Conservation (phyloP, 2,329 filamentous ascomycete genomes). For the Alternaria triticimaculans region DNA sequence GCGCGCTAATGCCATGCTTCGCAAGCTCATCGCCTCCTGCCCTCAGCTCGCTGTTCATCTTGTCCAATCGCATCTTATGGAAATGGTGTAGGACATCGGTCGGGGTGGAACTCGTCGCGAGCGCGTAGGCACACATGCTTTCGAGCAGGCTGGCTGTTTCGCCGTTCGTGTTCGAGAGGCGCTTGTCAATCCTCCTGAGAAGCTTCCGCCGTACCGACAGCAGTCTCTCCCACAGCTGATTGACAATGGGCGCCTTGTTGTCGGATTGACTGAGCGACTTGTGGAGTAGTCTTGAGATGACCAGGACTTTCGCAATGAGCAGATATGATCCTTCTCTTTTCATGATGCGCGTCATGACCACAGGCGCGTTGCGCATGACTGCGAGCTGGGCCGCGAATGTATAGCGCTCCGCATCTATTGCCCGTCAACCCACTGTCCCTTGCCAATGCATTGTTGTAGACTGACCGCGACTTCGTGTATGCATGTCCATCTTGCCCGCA, state of each 20-base stretch:
- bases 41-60: constrained; percentile 70
- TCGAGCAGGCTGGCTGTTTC: constrained; percentile 66
- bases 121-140: constrained; percentile 79
- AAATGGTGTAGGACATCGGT: constrained; percentile 82
- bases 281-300: constrained; percentile 76
- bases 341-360: constrained; percentile 60
- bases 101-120: constrained; percentile 80
- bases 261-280: constrained; percentile 70
- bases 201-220: constrained; percentile 68
- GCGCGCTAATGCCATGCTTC: constrained; percentile 65
- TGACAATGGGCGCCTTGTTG: constrained; percentile 60
- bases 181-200: constrained; percentile 68
- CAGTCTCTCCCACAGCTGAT: constrained; percentile 69
- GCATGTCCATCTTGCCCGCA: constrained; percentile 59
- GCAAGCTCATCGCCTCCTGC: constrained; percentile 52
- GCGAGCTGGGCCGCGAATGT: constrained; percentile 63
- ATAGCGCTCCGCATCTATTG: constrained; percentile 51
- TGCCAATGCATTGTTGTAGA: constrained; percentile 8
- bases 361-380: constrained; percentile 64
- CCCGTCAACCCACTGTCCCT: constrained; percentile 22
- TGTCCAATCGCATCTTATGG: constrained; percentile 72
- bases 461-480: constrained; percentile 51
- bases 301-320: constrained; percentile 68
- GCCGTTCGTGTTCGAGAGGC: constrained; percentile 45
- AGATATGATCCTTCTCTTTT: constrained; percentile 59